Conservation (phyloP, 1,284 basidiomycete genomes). For the Polyporus tsugae region DNA sequence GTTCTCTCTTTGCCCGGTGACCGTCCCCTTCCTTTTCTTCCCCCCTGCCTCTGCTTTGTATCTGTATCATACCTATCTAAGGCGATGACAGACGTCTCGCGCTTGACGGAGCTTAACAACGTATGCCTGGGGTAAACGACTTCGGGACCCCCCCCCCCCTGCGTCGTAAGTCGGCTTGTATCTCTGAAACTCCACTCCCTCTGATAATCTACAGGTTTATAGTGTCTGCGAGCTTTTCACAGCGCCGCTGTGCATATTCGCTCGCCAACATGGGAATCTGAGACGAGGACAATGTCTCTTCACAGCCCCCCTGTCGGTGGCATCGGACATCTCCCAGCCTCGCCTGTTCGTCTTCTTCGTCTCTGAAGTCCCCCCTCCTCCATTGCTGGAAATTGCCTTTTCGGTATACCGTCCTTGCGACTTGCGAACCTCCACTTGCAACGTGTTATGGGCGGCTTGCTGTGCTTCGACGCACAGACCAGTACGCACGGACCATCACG, state of each 20-base stretch:
- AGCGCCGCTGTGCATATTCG: not conserved
- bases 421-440: not conserved
- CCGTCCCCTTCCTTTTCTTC: not conserved
- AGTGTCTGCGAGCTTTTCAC: not conserved
- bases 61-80: not conserved
- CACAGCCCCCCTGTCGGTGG: not conserved
- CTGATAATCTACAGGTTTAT: not conserved
- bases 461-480: constrained; percentile 4
- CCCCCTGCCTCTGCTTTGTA: not conserved
- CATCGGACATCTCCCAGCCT: not conserved
- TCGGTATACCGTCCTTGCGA: not conserved
- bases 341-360: not conserved
- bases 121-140: not conserved
- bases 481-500: constrained; percentile 1
- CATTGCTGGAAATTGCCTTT: not conserved
- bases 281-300: not conserved
- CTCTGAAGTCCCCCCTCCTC: not conserved
- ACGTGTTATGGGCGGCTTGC: constrained; percentile 1
- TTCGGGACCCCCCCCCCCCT: not conserved
- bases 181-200: not conserved
- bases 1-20: not conserved
- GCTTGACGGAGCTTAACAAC: not conserved
- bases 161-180: not conserved
- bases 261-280: not conserved
- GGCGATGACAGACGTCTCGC: not conserved